Conservation (phyloP, 1,284 basidiomycete species). For the Athelia psychrophila region DNA sequence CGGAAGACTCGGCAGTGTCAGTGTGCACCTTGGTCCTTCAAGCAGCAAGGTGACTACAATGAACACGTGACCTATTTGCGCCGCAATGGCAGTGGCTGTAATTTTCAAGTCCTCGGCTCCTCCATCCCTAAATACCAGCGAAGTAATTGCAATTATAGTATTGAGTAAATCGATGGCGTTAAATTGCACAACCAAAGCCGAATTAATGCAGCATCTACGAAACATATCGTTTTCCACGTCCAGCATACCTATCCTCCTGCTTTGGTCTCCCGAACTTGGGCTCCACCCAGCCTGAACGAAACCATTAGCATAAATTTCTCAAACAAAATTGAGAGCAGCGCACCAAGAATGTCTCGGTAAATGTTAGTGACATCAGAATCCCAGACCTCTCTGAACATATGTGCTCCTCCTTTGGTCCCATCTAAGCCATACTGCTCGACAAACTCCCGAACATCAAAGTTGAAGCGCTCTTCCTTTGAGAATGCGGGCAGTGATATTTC, state of each 20-base stretch:
- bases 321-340: conserved; percentile 33
- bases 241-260: background rate
- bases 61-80: no score
- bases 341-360: conserved; percentile 67
- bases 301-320: no score
- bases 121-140: no score
- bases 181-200: no score
- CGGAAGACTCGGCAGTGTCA: no score
- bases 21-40: no score
- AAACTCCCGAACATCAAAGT: conserved; percentile 70
- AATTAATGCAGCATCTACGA: background rate
- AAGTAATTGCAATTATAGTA: no score
- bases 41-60: no score
- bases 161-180: no score
- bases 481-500: conserved; percentile 37
- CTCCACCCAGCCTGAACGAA: background rate
- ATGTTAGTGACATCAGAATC: conserved; percentile 62
- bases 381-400: conserved; percentile 87
- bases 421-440: conserved; percentile 52
- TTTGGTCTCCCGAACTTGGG: background rate
- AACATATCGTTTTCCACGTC: background rate
- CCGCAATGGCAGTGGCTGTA: no score
- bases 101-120: no score
- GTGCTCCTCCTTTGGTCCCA: conserved; percentile 56
- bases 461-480: conserved; percentile 38